phyloP scores from a whole-genome alignment of 208 protist genomes.

The Angomonas ambiguus region DNA sequence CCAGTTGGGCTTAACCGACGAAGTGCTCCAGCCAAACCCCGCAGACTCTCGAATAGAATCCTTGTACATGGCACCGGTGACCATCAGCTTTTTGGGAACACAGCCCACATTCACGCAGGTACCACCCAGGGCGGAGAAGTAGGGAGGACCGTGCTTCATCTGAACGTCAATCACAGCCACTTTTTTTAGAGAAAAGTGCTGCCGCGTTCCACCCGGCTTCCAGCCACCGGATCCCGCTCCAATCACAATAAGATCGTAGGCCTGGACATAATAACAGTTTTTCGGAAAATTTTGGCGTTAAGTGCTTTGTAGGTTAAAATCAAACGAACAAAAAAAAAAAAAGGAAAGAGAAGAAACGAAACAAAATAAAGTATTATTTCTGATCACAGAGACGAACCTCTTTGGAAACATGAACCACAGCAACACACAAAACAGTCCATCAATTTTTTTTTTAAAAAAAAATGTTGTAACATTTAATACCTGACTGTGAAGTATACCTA shows the following conservation, averaged over 20 bases:
- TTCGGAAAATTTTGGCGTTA: conserved; percentile 44
- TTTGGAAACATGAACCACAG: background rate
- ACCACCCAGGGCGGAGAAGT: conserved; percentile 73
- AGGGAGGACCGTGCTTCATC: conserved; percentile 67
- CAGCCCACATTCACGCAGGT: conserved; percentile 88
- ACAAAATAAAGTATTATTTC: conserved; percentile 2
- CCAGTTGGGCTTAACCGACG: conserved; percentile 66
- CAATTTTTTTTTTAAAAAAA: too few relatives aligned
- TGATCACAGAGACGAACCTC: background rate
- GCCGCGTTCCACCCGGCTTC: conserved; percentile 86
- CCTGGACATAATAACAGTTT: conserved; percentile 46
- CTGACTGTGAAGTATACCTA: background rate
- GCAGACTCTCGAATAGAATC: conserved; percentile 69
- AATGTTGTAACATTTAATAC: too few relatives aligned
- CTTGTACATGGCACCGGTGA: conserved; percentile 81
- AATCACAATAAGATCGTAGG: conserved; percentile 89
- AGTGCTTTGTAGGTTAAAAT: too few relatives aligned
- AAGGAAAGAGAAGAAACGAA: conserved; percentile 8
- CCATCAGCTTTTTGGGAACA: conserved; percentile 88
- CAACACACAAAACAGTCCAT: background rate
- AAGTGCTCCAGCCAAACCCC: conserved; percentile 80
- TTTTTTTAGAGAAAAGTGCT: conserved; percentile 77
- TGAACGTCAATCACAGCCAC: conserved; percentile 86
- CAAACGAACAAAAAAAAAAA: conserved; percentile 1
- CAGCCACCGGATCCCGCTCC: conserved; percentile 85